phyloP scores from a whole-genome alignment of 805 yeast species.

The Peterozyma xylosa region DNA sequence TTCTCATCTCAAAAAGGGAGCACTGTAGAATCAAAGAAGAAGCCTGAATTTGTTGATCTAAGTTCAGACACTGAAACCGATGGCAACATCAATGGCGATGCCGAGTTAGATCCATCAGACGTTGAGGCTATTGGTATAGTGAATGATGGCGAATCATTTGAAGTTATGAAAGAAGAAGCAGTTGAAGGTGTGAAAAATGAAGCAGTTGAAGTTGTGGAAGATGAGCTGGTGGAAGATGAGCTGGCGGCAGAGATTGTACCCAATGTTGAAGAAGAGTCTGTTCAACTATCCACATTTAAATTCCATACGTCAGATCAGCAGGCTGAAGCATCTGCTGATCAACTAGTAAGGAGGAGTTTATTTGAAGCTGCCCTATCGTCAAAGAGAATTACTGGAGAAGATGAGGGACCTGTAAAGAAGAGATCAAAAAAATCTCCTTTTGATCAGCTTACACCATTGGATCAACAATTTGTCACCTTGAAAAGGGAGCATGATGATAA shows the following conservation, averaged over 20 bases:
- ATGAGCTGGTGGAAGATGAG: conserved; percentile 1
- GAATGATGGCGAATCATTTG: no score
- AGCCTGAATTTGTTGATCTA: no score
- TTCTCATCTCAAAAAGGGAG: conserved; percentile 1
- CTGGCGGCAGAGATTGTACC: background rate
- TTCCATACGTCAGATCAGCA: background rate
- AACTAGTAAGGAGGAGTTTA: background rate
- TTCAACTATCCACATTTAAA: background rate
- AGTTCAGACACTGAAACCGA: no score
- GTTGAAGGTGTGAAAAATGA: background rate
- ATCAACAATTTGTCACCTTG: conserved; percentile 64
- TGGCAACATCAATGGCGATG: no score
- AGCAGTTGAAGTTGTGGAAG: background rate
- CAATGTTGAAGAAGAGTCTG: background rate
- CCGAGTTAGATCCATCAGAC: no score
- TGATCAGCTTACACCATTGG: conserved; percentile 60
- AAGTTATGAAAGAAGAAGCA: no score
- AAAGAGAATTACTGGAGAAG: background rate
- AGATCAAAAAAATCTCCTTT: conserved; percentile 6
- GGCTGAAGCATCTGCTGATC: background rate
- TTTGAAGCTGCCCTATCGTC: background rate
- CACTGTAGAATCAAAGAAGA: background rate
- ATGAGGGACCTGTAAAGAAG: background rate
- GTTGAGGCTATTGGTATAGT: no score
- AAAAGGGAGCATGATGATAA: conserved; percentile 58